Base-by-base conservation (phyloP, 352 stramenopile genomes). In the Phytopythium kandeliae region DNA sequence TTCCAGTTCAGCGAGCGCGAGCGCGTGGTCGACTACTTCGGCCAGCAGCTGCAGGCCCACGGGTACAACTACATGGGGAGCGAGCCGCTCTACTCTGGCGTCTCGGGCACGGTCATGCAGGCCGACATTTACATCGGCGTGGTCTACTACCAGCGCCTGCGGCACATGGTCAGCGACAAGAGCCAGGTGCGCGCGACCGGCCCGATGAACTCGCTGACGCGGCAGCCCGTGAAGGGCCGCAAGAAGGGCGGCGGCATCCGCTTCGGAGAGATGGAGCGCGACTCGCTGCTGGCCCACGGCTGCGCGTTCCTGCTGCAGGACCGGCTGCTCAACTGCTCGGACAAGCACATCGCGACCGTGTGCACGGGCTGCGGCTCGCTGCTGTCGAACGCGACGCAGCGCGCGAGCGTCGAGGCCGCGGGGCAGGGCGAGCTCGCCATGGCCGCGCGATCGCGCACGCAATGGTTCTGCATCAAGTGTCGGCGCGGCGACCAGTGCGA, bases 141-240 rank as follows among this genome's bases (percentile, higher is more conserved):
- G n/a, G 97, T 99, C 33, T 99, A 98, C 77, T 99, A 99, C 72
- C 97, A 99, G 85, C 86, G 98, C 46, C 75, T 99, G 63, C 90
- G 97, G 51, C 98, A 99, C 85, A 99, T 99, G 98, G 98, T 99
- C 54, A 98, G 91, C 58, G 98, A 99, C 81, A 99, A 99, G 85
- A 98, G 86, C 50, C 97, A 99, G 74, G 97, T 99, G 48, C 94
- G 97, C 63, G 89, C 96, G 5, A 99, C 96, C 30, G 98, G 98
- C 12, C 94, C 96, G 33, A 97, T 99, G 58, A 99, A 99, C 75
- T 90, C 85, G 62, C 78, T 99, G n/a, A 99, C 98, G 50, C 86
- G 97, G 6, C 98, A 99, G 76, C 98, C 98, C 0, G 96, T 99
- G 37, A 99, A 99, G 75, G 98, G 98, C 43, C 81, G 97, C 62